Conservation (phyloP, 345 rosid species). For the Sisymbrium irio region DNA sequence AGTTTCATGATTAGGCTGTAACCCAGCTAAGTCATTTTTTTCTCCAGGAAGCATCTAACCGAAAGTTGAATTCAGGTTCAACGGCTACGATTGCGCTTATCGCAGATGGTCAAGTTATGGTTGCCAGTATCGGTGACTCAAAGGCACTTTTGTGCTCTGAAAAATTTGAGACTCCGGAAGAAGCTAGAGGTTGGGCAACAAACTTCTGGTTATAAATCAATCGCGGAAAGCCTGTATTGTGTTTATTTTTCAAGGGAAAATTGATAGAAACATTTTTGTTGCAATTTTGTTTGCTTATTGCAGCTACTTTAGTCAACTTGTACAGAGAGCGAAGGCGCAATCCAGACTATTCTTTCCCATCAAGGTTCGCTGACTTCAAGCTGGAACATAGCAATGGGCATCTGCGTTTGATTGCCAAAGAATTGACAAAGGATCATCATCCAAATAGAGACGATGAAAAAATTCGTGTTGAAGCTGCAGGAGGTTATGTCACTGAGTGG, state of each 20-base stretch:
- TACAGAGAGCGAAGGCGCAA: conserved; percentile 63
- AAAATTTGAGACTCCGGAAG: conserved; percentile 68
- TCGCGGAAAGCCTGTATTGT: neutral
- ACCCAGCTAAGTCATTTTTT: neutral
- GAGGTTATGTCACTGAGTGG: conserved; percentile 82
- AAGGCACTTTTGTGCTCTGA: conserved; percentile 92
- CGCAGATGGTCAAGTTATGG: conserved; percentile 82
- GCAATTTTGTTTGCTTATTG: conserved; percentile 32
- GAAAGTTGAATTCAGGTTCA: conserved; percentile 65
- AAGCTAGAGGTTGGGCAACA: conserved; percentile 69
- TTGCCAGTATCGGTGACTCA: conserved; percentile 88
- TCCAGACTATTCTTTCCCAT: conserved; percentile 48
- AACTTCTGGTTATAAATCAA: conserved; percentile 16
- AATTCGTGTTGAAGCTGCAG: conserved; percentile 80
- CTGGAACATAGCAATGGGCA: conserved; percentile 46
- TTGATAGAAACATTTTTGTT: neutral
- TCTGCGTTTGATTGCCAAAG: conserved; percentile 55
- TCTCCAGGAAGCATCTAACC: conserved; percentile 61
- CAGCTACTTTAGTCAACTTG: conserved; percentile 71
- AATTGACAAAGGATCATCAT: conserved; percentile 83
- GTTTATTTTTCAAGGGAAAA: neutral
- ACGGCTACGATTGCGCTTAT: conserved; percentile 73
- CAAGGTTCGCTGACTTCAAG: conserved; percentile 45
- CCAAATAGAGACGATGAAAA: conserved; percentile 92
- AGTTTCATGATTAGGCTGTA: neutral